Evolutionary conservation across 352 stramenopile species (phyloP), one percentile per base, ranked within the genome.

Genomic region (Peronospora destructor): DNA sequence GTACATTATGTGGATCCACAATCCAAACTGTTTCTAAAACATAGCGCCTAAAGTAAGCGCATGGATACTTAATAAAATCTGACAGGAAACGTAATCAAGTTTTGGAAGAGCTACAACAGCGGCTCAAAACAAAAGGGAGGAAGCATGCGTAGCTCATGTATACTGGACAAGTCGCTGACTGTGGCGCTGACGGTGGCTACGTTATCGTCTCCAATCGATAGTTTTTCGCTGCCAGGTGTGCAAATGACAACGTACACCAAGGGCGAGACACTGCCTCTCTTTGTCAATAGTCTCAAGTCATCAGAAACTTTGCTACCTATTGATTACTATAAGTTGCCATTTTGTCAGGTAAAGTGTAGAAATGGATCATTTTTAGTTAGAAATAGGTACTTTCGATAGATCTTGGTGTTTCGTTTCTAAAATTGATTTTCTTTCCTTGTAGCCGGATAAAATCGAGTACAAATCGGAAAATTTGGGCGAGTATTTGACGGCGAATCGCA

Each of bases 391-490:
- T 40, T 47, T 19, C 23, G 34, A 53, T n/a, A n/a, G n/a, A n/a
- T n/a, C n/a, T n/a, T n/a, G n/a, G n/a, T n/a, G 37, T 51, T 14
- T 9, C 10, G 9, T 36, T 36, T 36, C 10, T 36, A 14, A n/a
- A 36, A 17, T 26, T 3, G 4, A 26, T 1, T 36, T 36, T 16
- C 37, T 41, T 54, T 30, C 45, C 43, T 6, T 42, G 33, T 55
- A 88, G 68, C 90, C 94, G 0, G 62, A 87, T 41, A 80, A 89
- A 45, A 91, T 94, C 17, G 85, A 98, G 70, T 96, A 98, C 77
- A 97, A 97, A 37, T 96, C 90, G 44, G 97, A 99, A 70, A 99
- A 99, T 65, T 71, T 99, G 41, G 97, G 97, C 42, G 96, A 99
- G 72, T 98, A 99, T 56, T 73, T 99, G 39, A 94, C 88, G 25